A percentile compares a stretch with the other conserved stretches of the same genome.
Evolutionary conservation across 2,329 filamentous ascomycete species (phyloP).

Genomic region (Didymella keratinophila): DNA sequence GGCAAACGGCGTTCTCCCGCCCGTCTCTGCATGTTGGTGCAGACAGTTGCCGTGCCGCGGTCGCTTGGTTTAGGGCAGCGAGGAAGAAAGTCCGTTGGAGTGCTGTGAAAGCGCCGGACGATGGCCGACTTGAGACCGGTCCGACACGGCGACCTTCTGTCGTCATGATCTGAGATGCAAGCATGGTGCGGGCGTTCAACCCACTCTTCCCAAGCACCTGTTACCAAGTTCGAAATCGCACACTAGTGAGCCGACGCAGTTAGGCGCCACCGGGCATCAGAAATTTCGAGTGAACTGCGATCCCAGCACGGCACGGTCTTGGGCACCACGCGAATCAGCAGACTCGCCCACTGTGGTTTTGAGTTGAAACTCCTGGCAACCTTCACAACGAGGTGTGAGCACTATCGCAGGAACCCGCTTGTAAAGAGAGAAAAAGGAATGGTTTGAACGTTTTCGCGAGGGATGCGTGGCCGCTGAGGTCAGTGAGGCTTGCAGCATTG

Average conservation of each 20-base stretch:
- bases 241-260: constrained; percentile 29
- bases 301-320: constrained; percentile 13
- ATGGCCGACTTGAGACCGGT: constrained; percentile 34
- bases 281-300: constrained; percentile 4
- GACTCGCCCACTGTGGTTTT: constrained; percentile 1
- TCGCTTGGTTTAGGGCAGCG: constrained; percentile 16
- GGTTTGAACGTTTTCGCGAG: constrained; percentile 22
- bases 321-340: constrained; percentile 10
- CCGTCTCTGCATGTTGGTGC: constrained; percentile 36
- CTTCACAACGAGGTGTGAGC: constrained; percentile 20
- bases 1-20: constrained; percentile 38
- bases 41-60: constrained; percentile 36
- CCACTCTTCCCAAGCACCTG: constrained; percentile 39
- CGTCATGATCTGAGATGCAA: constrained; percentile 44
- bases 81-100: constrained; percentile 22
- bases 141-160: constrained; percentile 31
- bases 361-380: constrained; percentile 13
- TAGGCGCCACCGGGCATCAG: constrained; percentile 25
- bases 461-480: constrained; percentile 38
- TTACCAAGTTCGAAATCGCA: constrained; percentile 35
- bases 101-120: constrained; percentile 19
- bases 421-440: constrained; percentile 14
- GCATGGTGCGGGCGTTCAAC: constrained; percentile 23
- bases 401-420: constrained; percentile 20
- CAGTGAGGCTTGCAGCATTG: constrained; percentile 33